These are phyloP conservation scores for Emergomyces pasteurianus DNA, from an alignment of 2,329 filamentous ascomycete genomes.

Conservation along the genomic window DNA sequence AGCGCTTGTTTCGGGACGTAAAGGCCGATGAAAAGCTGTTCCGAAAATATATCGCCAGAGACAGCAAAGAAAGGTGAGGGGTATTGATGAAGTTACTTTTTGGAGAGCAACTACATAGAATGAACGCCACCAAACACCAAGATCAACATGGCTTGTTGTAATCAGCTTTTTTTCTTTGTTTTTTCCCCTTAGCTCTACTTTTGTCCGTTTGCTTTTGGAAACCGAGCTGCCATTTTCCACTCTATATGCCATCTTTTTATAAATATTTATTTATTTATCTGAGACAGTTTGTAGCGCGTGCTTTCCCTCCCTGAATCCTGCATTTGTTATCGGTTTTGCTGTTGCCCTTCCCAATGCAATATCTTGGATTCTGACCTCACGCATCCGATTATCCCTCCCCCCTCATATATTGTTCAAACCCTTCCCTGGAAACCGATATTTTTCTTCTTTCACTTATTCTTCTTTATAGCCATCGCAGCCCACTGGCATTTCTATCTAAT, in stretches of 20 bases:
- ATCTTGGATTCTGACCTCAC: neutral
- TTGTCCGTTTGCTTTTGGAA: neutral
- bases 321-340: neutral
- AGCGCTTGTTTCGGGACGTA: conserved; percentile 11
- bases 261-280: neutral
- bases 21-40: neutral
- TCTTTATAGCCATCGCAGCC: neutral
- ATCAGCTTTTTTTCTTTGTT: neutral
- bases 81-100: neutral
- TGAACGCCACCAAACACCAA: neutral
- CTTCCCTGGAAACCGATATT: neutral
- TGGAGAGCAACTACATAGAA: neutral
- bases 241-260: neutral
- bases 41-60: neutral
- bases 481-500: neutral
- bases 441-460: neutral
- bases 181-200: neutral
- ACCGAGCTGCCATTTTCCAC: neutral
- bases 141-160: neutral
- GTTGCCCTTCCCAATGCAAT: neutral
- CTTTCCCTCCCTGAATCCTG: neutral
- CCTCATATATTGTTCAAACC: neutral
- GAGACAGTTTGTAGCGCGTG: neutral
- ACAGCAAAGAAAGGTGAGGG: neutral
- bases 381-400: neutral